Base-by-base conservation (phyloP, 306 rosid species). In the Medicago lupulina region DNA sequence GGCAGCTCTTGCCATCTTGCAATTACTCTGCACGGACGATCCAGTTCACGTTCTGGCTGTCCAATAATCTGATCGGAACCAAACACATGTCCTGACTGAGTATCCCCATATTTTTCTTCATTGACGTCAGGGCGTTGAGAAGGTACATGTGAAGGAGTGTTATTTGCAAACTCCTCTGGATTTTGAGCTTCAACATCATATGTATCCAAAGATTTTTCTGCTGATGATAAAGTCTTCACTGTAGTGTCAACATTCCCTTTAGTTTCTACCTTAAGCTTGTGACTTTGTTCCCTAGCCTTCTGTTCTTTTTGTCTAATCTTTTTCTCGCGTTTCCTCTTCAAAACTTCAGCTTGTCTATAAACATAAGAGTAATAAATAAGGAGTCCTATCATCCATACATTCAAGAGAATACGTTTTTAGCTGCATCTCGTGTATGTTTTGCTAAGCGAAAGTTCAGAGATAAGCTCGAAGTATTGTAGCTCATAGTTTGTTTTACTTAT, bases 271-370 rank as follows among this genome's bases (percentile, higher is more conserved):
- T 75, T 82, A 25, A 70, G 81, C 51, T 40, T 88, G 25, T 54
- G 61, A 34, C 76, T 75, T 75, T 77, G 89, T 69, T 86, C 96
- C 80, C 83, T 89, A 21, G 84, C 86, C 83, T 75, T 88, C 34
- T 87, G 92, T 66, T 89, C 93, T 84, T 89, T 93, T 68, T 88
- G 97, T 80, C 96, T 85, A 44, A 89, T 88, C 82, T 89, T 93
- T 77, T 88, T 91, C 88, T 82, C 92, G 73, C 91, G 89, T 79
- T 83, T 91, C 87, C 83, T 87, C 86, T 83, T 89, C 89, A 87
- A 80, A 76, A 89, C 79, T 64, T 86, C 92, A 71, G 87, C 86
- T 85, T 91, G 90, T 78, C 98, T 93, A 75, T 44, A 65, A 82
- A 63, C 49, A 71, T 10, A 75, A 71, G 73, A 81, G 15, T 39